Base-by-base conservation (phyloP, 192 early-diverging fungal species). In the Neocallimastix lanati region DNA sequence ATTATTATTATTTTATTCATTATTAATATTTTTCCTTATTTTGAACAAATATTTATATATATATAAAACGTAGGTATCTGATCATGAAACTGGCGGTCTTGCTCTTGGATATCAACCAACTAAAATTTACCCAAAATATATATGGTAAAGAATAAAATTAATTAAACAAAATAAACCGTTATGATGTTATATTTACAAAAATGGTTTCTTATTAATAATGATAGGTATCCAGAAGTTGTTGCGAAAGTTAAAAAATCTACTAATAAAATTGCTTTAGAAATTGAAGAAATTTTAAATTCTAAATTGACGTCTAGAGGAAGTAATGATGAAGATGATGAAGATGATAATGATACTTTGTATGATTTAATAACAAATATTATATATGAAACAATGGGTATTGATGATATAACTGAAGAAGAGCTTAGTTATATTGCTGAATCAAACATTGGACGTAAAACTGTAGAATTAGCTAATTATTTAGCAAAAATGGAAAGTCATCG, bases 51-150 rank as follows among this genome's bases (percentile, higher is more conserved):
- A n/a, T n/a, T n/a, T n/a, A n/a, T n/a, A n/a, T n/a, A n/a, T n/a
- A n/a, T n/a, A n/a, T n/a, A n/a, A n/a, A n/a, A n/a, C n/a, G n/a
- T 67, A 84, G 83, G 84, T 85, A 25, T 87, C 85, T 28, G 98
- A 99, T 85, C 98, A 99, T 84, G 98, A 99, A 85, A 99, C 98
- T 0, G 98, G 98, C 50, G 98, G 98, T 4, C 88, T 98, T 28
- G 90, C 94, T 0, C 86, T 95, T 29, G 95, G 78, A 21, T 76
- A 76, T 38, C 78, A 79, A 79, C 37, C 78, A 28, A 79, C 28
- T 14, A 38, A 38, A 36, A 81, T 80, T 9, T 98, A 96, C 79
- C 96, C 98, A 21, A 92, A 92, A n/a, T 99, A 99, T 81, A 79
- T 87, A 33, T 95, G 93, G 93, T 84, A 83, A 80, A 29, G 12